Evolutionary conservation across 2,329 filamentous ascomycete species (phyloP), one percentile per base, ranked within the genome.

Genomic region (Fusarium concolor): DNA sequence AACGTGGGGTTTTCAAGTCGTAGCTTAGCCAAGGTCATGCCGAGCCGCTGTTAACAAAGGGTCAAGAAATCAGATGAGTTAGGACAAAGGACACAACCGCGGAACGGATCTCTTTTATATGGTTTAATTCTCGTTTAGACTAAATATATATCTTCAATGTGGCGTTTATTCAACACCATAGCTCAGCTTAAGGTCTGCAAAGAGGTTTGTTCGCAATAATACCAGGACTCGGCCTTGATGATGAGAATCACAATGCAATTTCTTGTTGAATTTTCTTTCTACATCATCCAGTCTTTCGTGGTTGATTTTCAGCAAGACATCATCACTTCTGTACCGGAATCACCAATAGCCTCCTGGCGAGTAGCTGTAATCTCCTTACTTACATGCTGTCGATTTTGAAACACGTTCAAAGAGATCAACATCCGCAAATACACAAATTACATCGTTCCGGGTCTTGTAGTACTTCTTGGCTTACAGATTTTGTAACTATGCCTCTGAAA

Each of bases 11-110:
- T 28, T 17, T 49, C 46, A 15, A 42, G 20, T 14, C 12, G 29
- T 41, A 20, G 20, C 33, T 67, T 28, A 42, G 33, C 43, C 44
- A 22, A n/a, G 26, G 51, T 62, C 42, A 15, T 24, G 35, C 41
- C 43, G 44, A 38, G 28, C 18, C 51, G 26, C 18, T 33, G 35
- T 37, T 38, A 43, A 52, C 33, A 33, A 44, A 49, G 14, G 11
- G 12, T 18, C 17, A 58, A 39, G n/a, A 6, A 33, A 33, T 10
- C 17, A 24, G 22, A 20, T 18, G 17, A 46, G 44, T 29, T 24
- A 45, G 10, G 47, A 15, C 20, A 29, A 46, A 33, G 20, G n/a
- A 47, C 3, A 28, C 22, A 17, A 10, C 22, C 31, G 8, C 24
- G 7, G 14, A 17, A 18, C 10, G 11, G 5, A 12, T 18, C 26